phyloP scores from a whole-genome alignment of 1,139 yeast species.

The Scheffersomyces quercinus region DNA sequence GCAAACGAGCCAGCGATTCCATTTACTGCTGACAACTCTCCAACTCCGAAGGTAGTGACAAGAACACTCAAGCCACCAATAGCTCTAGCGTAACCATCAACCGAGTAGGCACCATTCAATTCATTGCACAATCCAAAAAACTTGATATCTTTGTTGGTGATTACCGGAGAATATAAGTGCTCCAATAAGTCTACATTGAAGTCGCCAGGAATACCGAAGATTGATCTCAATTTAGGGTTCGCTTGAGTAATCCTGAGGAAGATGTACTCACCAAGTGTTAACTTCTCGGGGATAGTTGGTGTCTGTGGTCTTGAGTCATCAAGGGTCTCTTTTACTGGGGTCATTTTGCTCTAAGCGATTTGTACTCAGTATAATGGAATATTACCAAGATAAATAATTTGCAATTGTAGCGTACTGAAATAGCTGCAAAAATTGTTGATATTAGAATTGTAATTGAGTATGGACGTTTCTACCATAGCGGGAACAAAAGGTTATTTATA shows the following conservation, averaged over 20 bases:
- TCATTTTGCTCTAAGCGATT: background rate
- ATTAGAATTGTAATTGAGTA: no score
- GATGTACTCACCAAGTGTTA: conserved; percentile 41
- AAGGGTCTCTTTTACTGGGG: background rate
- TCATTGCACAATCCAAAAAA: conserved; percentile 40
- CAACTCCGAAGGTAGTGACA: conserved; percentile 78
- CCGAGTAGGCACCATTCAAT: conserved; percentile 62
- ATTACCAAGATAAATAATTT: no score
- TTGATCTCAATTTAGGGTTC: conserved; percentile 34
- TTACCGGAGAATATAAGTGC: conserved; percentile 30
- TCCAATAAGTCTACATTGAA: conserved; percentile 40
- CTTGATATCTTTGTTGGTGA: conserved; percentile 20
- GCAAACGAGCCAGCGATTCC: conserved; percentile 84
- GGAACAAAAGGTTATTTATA: no score
- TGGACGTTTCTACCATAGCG: no score
- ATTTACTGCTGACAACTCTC: conserved; percentile 82
- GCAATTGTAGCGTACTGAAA: no score
- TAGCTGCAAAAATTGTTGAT: no score
- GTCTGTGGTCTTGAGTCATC: background rate
- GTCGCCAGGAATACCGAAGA: conserved; percentile 47
- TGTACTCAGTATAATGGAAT: no score
- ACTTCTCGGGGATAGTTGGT: conserved; percentile 8
- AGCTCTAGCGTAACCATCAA: conserved; percentile 73
- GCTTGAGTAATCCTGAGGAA: conserved; percentile 38
- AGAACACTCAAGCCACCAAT: conserved; percentile 42